Evolutionary conservation across 768 basidiomycete genomes (phyloP), one percentile per base, ranked within the genome.

Genomic region (Pisolithus orientalis): DNA sequence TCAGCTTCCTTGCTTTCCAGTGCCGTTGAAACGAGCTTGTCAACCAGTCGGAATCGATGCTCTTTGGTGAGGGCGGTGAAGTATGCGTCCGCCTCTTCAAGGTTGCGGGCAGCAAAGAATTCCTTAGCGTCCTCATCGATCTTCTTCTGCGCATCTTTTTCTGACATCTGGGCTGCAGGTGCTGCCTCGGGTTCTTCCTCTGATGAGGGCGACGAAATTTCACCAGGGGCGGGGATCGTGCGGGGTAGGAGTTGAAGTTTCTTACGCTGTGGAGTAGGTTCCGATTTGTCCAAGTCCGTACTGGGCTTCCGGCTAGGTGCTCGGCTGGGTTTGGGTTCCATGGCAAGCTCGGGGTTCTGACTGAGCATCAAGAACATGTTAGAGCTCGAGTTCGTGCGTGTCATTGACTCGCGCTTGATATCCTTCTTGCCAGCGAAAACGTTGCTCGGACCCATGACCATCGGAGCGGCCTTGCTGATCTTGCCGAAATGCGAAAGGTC

Each of bases 361-460:
- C 79, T 80, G 48, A 94, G 83, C 82, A 89, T 85, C 24, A 84
- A 85, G 72, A 92, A 93, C 85, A 92, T 93, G 69, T 94, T 94
- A 46, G 82, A 80, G 53, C 70, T 82, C 39, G 92, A 94, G 59
- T 75, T 82, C n/a, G 84, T 82, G 44, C 90, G 82, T 6, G 90
- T 87, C 8, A 94, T 68, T 3, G 90, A 79, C 57, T 87, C 84
- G 6, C 85, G 78, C 67, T 87, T 85, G 59, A 57, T 66, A 16
- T 79, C 79, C 67, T 88, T 86, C 73, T 84, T 85, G 61, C 78
- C 81, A 40, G 80, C 76, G 67, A 94, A 96, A 25, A 94, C 85
- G 55, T 86, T 87, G 54, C 82, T 80, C 2, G 94, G 91, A 6
- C 90, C 92, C 65, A 96, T 90, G 1, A 83, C 82, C 70, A 87